A percentile compares a stretch with the other conserved stretches of the same genome.
These are phyloP conservation scores for Colletotrichum cordylinicola DNA, from an alignment of 2,329 filamentous ascomycete species.

Conservation along the genomic window DNA sequence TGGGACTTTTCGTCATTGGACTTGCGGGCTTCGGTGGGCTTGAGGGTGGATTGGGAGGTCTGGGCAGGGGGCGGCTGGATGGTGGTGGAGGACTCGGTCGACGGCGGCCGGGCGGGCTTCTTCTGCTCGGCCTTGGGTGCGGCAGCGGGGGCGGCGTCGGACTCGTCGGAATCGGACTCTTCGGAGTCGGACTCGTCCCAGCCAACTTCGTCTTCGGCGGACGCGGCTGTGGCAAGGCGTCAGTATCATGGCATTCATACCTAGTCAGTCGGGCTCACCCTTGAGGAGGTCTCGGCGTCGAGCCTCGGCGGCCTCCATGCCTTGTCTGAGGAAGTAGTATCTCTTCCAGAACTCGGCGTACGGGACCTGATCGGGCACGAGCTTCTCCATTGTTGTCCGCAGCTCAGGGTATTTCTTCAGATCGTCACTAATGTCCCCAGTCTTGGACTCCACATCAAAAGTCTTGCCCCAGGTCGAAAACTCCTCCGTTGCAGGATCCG, in stretches of 20 bases:
- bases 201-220: conserved; percentile 73
- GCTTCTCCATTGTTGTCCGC: conserved; percentile 87
- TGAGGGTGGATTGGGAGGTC: conserved; percentile 45
- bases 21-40: conserved; percentile 69
- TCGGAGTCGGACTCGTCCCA: conserved; percentile 63
- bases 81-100: conserved; percentile 64
- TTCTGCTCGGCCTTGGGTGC: conserved; percentile 33
- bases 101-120: conserved; percentile 45
- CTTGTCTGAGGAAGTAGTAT: conserved; percentile 93
- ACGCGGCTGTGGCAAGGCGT: conserved; percentile 57
- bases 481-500: conserved; percentile 78
- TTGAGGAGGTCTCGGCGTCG: conserved; percentile 88
- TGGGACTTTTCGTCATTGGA: conserved; percentile 91
- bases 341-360: conserved; percentile 92
- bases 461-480: conserved; percentile 75
- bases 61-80: conserved; percentile 56
- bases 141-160: conserved; percentile 30
- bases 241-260: conserved; percentile 8
- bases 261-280: conserved; percentile 59
- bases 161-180: conserved; percentile 35
- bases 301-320: conserved; percentile 91
- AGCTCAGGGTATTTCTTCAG: conserved; percentile 87
- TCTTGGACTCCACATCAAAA: conserved; percentile 86
- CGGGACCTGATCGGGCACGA: conserved; percentile 91
- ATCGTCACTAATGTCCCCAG: conserved; percentile 80